Evolutionary conservation across 768 basidiomycete species (phyloP).

Genomic region (Neoboletus brunneissimus): DNA sequence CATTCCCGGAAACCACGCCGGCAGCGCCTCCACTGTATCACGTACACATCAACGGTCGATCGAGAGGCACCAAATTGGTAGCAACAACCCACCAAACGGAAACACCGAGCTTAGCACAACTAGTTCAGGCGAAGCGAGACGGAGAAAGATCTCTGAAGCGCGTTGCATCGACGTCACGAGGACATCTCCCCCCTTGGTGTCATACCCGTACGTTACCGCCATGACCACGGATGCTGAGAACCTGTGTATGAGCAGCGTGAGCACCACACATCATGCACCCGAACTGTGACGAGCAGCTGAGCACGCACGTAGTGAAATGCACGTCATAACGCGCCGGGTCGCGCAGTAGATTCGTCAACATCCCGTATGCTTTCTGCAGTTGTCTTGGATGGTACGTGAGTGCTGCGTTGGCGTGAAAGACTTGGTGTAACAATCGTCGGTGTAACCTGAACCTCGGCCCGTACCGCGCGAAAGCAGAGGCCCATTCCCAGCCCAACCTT

Average conservation of each 20-base stretch:
- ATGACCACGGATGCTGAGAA: slow-evolving; percentile 8
- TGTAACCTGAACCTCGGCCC: slow-evolving; percentile 23
- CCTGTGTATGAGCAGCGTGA: not conserved
- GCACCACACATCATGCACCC: not conserved
- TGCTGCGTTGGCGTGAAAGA: slow-evolving; percentile 12
- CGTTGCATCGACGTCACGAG: slow-evolving; percentile 10
- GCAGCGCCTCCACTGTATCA: slow-evolving; percentile 17
- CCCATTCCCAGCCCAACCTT: slow-evolving; percentile 24
- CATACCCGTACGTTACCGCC: slow-evolving; percentile 19
- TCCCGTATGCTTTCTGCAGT: slow-evolving; percentile 9
- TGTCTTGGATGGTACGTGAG: slow-evolving; percentile 16
- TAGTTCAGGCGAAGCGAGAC: not conserved
- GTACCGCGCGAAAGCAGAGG: slow-evolving; percentile 14
- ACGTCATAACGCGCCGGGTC: slow-evolving; percentile 5
- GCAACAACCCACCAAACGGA: slow-evolving; percentile 13
- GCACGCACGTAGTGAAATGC: slow-evolving; percentile 13
- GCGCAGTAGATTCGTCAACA: slow-evolving; percentile 5
- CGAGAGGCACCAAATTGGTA: not conserved
- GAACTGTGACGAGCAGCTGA: not conserved
- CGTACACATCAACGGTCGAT: not conserved
- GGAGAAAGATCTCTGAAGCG: slow-evolving; percentile 6
- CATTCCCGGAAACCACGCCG: slow-evolving; percentile 29
- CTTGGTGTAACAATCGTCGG: slow-evolving; percentile 20
- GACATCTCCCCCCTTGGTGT: not conserved
- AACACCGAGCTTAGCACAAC: slow-evolving; percentile 7